Base-by-base conservation (phyloP, 2,329 filamentous ascomycete genomes). In the Cladosporium sp. region DNA sequence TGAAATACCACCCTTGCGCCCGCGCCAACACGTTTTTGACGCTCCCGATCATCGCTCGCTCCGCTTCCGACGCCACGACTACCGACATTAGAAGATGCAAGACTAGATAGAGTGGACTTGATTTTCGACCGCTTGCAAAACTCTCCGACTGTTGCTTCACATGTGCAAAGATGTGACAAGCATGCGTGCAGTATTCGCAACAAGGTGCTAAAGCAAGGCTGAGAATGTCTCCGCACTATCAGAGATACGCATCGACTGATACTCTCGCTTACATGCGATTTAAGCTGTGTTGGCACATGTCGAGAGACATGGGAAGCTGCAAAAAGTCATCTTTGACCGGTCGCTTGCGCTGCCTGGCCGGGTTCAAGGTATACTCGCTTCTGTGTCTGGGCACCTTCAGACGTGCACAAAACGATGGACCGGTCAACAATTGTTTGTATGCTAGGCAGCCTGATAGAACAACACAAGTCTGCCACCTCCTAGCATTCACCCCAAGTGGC, bases 1-100 rank as follows among this genome's bases (percentile, higher is more conserved):
- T 33, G 33, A 40, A 57, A 57, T 57, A 57, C 33, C 31, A 57
- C 40, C 40, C 40, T 46, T 46, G 40, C 40, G n/a, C 40, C 40
- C 40, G 40, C 40, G 40, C n/a, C 40, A 46, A 21, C 40, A 46
- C 14, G 14, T 11, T 21, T 44, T 44, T 10, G 37, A 23, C 40
- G n/a, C 40, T n/a, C 40, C 40, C 40, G n/a, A 46, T 21, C n/a
- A 46, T 21, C n/a, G 7, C 40, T 46, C 40, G 40, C 40, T 46
- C 21, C 40, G 40, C n/a, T 46, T 46, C 40, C 40, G 40, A 46
- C 21, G n/a, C 40, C 40, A 46, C n/a, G 40, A 46, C 40, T 46
- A 5, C 40, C 40, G 40, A 12, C 40, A 46, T 1, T 12, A 46
- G 40, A 21, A 46, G 10, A 46, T 46, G 40, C 40, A 46, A 12